Evolutionary conservation across 257 asterid species (phyloP).

Genomic region (Salvia splendens): DNA sequence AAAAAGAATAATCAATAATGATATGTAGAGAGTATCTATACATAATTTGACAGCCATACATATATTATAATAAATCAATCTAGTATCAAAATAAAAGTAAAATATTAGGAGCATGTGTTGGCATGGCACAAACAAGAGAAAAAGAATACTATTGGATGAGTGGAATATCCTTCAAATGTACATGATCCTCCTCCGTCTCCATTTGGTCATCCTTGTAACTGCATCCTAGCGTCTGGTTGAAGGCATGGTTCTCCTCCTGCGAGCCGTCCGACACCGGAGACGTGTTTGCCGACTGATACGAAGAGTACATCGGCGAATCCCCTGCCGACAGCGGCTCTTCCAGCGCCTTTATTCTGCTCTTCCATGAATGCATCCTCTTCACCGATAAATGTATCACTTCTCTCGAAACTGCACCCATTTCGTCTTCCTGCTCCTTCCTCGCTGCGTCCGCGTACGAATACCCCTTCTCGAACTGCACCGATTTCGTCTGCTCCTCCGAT

Average conservation of each 20-base stretch:
- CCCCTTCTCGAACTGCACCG: slow-evolving; percentile 24
- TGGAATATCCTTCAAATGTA: background rate
- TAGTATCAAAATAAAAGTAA: no score
- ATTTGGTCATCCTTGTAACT: slow-evolving; percentile 46
- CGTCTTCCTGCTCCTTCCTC: background rate
- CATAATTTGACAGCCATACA: no score
- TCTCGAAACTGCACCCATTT: slow-evolving; percentile 1
- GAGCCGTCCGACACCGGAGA: slow-evolving; percentile 38
- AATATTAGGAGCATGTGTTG: no score
- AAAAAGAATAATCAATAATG: no score
- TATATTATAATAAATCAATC: no score
- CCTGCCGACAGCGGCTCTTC: slow-evolving; percentile 31
- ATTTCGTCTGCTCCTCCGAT: background rate
- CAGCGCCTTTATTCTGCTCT: slow-evolving; percentile 30
- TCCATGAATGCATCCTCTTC: slow-evolving; percentile 33
- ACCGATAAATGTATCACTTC: background rate
- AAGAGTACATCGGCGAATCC: slow-evolving; percentile 33
- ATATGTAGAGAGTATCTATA: no score
- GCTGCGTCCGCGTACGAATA: slow-evolving; percentile 17
- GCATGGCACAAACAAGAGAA: no score
- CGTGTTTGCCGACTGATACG: slow-evolving; percentile 36
- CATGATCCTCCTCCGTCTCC: slow-evolving; percentile 7
- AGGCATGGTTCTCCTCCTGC: slow-evolving; percentile 26
- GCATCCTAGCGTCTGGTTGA: slow-evolving; percentile 23
- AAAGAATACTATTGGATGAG: no score